Conservation (phyloP, 2,329 filamentous ascomycete genomes). For the Cryphonectria japonica region DNA sequence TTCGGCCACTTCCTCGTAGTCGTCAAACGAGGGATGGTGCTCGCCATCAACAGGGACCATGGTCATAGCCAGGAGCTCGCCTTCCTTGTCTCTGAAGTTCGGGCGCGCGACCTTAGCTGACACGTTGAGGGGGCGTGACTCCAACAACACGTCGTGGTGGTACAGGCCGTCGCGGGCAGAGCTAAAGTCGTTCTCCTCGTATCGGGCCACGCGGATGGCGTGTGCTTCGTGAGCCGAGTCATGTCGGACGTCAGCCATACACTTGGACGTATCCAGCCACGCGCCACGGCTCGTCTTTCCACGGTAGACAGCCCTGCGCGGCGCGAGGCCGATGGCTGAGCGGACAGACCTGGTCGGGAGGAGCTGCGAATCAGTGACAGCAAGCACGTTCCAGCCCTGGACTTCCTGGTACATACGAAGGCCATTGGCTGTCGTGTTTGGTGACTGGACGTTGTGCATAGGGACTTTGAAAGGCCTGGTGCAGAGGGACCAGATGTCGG, state of each 20-base stretch:
- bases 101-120: constrained; percentile 6
- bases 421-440: neutral
- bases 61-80: constrained; percentile 19
- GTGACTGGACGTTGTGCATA: constrained; percentile 25
- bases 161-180: constrained; percentile 1
- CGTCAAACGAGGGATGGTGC: constrained; percentile 14
- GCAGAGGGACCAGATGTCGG: constrained; percentile 55
- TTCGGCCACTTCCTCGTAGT: neutral
- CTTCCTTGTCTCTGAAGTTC: constrained; percentile 4
- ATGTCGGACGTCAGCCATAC: constrained; percentile 19
- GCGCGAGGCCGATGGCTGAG: constrained; percentile 20
- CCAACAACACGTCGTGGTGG: neutral
- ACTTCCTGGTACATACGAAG: neutral
- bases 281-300: constrained; percentile 18
- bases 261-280: constrained; percentile 25
- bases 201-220: neutral
- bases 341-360: constrained; percentile 14
- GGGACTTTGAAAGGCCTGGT: constrained; percentile 35
- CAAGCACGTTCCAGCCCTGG: constrained; percentile 25
- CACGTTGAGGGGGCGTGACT: neutral
- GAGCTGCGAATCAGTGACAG: constrained; percentile 24
- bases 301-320: constrained; percentile 12
- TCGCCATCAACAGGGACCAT: constrained; percentile 20
- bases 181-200: neutral
- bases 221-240: constrained; percentile 23